Percentiles rank a stretch among this genome's conserved stretches.
Conservation (phyloP, 2,329 filamentous ascomycete species). For the Canariomyces notabilis region DNA sequence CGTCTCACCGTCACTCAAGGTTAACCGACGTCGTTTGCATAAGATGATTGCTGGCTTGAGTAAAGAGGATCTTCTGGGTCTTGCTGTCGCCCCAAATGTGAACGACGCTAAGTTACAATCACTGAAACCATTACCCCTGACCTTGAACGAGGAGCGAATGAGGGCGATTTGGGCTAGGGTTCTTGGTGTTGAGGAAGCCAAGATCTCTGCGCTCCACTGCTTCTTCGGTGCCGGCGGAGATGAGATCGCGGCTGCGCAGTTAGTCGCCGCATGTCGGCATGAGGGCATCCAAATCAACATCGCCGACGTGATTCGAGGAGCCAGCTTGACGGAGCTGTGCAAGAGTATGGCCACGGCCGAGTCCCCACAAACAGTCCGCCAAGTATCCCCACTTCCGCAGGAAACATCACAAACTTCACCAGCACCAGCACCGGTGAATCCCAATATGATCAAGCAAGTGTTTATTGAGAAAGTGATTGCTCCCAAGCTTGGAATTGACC, state of each 20-base stretch:
- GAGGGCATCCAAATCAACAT: slow-evolving; percentile 39
- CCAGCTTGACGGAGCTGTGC: slow-evolving; percentile 43
- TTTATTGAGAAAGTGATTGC: slow-evolving; percentile 39
- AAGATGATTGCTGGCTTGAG: slow-evolving; percentile 40
- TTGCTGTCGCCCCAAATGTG: slow-evolving; percentile 36
- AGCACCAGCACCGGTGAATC: slow-evolving; percentile 13
- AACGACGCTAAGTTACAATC: slow-evolving; percentile 33
- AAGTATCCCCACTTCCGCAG: slow-evolving; percentile 9
- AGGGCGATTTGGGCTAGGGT: slow-evolving; percentile 44
- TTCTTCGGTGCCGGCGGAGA: slow-evolving; percentile 47
- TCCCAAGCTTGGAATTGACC: slow-evolving; percentile 39
- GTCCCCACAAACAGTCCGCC: slow-evolving; percentile 7
- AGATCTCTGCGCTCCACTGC: slow-evolving; percentile 39
- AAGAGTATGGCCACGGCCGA: slow-evolving; percentile 28
- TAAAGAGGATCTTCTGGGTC: slow-evolving; percentile 38
- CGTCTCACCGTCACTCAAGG: slow-evolving; percentile 45
- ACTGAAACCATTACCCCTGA: slow-evolving; percentile 44
- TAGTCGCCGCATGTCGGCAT: slow-evolving; percentile 42
- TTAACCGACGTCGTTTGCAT: slow-evolving; percentile 45
- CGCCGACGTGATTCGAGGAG: slow-evolving; percentile 38
- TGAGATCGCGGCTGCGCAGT: slow-evolving; percentile 38
- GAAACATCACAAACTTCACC: not conserved
- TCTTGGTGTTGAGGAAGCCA: slow-evolving; percentile 34
- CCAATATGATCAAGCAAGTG: slow-evolving; percentile 27
- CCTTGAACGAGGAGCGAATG: slow-evolving; percentile 44